Conservation (phyloP, 805 yeast genomes). For the Barnettozyma sp. region DNA sequence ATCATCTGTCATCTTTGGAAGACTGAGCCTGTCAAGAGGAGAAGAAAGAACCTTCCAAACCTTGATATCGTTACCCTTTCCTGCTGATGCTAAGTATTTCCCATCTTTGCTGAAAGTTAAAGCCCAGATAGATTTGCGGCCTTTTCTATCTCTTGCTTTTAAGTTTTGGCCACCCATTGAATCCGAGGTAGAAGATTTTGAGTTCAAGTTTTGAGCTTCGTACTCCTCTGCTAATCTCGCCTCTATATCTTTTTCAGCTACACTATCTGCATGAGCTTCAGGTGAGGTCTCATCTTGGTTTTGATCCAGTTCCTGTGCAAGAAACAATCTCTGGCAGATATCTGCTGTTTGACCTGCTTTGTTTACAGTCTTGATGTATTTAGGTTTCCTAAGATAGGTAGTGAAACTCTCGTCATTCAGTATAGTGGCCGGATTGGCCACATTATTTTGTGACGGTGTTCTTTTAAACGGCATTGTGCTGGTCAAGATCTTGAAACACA, state of each 20-base stretch:
- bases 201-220: slow-evolving; percentile 3
- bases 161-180: slow-evolving; percentile 11
- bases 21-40: slow-evolving; percentile 52
- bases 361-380: slow-evolving; percentile 43
- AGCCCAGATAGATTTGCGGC: slow-evolving; percentile 53
- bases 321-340: slow-evolving; percentile 44
- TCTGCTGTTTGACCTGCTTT: slow-evolving; percentile 40
- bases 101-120: slow-evolving; percentile 76
- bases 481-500: slow-evolving; percentile 1
- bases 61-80: slow-evolving; percentile 58
- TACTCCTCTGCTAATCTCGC: slow-evolving; percentile 3
- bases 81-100: slow-evolving; percentile 75
- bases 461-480: not conserved
- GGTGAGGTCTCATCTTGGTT: slow-evolving; percentile 2
- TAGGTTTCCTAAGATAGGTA: slow-evolving; percentile 44
- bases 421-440: not conserved
- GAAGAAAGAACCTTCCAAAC: slow-evolving; percentile 79
- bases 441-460: too few species aligned
- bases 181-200: slow-evolving; percentile 2
- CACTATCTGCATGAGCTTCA: not conserved
- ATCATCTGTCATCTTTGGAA: slow-evolving; percentile 6
- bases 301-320: slow-evolving; percentile 56
- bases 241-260: slow-evolving; percentile 2
- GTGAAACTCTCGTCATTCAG: slow-evolving; percentile 31
- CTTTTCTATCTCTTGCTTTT: slow-evolving; percentile 9